Base-by-base conservation (phyloP, 495 filamentous ascomycete species). In the Apodospora peruviana region DNA sequence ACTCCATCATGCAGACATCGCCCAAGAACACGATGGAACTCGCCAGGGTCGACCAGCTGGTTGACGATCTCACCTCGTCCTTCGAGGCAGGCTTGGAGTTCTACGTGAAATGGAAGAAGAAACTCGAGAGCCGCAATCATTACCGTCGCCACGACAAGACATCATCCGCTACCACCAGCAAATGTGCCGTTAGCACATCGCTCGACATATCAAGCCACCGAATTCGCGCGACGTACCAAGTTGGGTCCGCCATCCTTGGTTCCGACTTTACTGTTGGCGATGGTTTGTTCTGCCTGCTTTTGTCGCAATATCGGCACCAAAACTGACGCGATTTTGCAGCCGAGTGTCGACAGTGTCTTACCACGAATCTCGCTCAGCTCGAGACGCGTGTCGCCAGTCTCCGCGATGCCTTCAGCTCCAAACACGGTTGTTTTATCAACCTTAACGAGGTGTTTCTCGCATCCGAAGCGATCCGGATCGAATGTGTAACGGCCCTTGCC, bases 191-290 rank as follows among this genome's bases (percentile, higher is more conserved):
- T 7, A 60, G 59, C 50, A 58, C 67, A 0, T 70, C 67, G 21
- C 41, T 69, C 20, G 56, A 56, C 35, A 50, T 61, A n/a, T 70
- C 67, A 8, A 47, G 49, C 23, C 55, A 55, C 23, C 61, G 57
- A 38, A 65, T 72, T 37, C 53, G 39, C 35, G 65, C 67, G 7
- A 55, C 65, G 3, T 70, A 67, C 37, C 54, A 65, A 21, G 52
- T 57, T 8, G 67, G 56, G 27, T 61, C 52, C 4, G 64, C 67
- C 17, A 57, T 72, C 17, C 59, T 72, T 39, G 68, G 68, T 3
- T 41, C 55, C 10, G 60, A 62, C 2, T 72, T 67, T 43, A 45
- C 58, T 4, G 48, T 43, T 8, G 68, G 68, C 25, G 65, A 72
- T 29, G 64, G 68, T 72, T 44, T 36, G 43, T 50, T n/a, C n/a